Evolutionary conservation across 2,329 filamentous ascomycete species (phyloP).

Genomic region (Zalaria sp.): DNA sequence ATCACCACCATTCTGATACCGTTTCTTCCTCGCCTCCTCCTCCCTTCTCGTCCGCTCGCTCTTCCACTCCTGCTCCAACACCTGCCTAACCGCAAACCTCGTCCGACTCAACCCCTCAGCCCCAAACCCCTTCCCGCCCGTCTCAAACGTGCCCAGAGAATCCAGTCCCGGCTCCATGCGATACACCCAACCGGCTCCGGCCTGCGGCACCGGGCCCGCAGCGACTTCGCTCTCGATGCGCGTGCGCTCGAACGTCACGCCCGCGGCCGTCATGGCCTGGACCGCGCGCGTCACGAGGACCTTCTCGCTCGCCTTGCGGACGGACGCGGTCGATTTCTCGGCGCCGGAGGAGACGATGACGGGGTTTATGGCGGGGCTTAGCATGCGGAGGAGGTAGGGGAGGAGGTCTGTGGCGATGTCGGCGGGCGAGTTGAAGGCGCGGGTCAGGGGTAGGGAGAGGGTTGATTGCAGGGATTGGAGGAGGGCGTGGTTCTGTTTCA

Average conservation of each 20-base stretch:
- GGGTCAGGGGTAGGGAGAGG: slow-evolving; percentile 55
- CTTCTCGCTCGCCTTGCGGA: slow-evolving; percentile 76
- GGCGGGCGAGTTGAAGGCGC: slow-evolving; percentile 66
- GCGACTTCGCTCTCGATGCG: slow-evolving; percentile 41
- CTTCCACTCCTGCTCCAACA: slow-evolving; percentile 78
- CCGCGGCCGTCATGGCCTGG: slow-evolving; percentile 67
- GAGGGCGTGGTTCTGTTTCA: slow-evolving; percentile 62
- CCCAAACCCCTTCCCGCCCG: slow-evolving; percentile 37
- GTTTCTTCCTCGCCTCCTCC: slow-evolving; percentile 49
- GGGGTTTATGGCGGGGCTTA: slow-evolving; percentile 90
- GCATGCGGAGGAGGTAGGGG: slow-evolving; percentile 69
- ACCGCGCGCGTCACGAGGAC: slow-evolving; percentile 67
- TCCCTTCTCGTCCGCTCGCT: slow-evolving; percentile 57
- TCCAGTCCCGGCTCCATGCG: slow-evolving; percentile 93
- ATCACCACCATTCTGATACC: slow-evolving; percentile 42
- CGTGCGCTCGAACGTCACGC: slow-evolving; percentile 67
- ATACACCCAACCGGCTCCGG: slow-evolving; percentile 59
- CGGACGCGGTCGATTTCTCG: slow-evolving; percentile 55
- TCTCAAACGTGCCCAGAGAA: slow-evolving; percentile 59
- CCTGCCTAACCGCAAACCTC: slow-evolving; percentile 85
- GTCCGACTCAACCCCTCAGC: slow-evolving; percentile 41
- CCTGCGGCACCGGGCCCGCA: slow-evolving; percentile 9
- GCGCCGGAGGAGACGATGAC: slow-evolving; percentile 54
- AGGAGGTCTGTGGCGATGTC: slow-evolving; percentile 70
- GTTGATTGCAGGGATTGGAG: slow-evolving; percentile 60